Evolutionary conservation across 164 flowering plant species (phyloP).

Genomic region (Warburgia ugandensis): DNA sequence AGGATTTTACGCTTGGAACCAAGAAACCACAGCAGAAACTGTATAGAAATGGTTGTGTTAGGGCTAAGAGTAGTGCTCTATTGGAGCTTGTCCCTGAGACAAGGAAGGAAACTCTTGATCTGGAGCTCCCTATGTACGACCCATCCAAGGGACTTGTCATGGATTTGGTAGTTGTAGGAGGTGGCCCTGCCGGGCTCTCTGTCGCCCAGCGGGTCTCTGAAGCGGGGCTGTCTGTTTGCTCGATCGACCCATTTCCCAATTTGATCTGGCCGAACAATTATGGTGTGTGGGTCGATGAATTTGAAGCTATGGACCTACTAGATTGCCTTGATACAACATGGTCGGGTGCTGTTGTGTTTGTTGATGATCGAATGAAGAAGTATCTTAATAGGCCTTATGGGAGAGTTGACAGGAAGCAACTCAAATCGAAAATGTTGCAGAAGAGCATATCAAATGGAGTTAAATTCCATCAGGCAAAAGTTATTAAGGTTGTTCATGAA

Average conservation of each 20-base stretch:
- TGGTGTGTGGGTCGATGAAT: too few relatives aligned
- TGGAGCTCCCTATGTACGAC: constrained; percentile 76
- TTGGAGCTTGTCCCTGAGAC: constrained; percentile 82
- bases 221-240: constrained; percentile 84
- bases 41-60: constrained; percentile 26
- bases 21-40: constrained; percentile 23
- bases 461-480: constrained; percentile 82
- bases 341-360: constrained; percentile 76
- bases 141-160: constrained; percentile 59
- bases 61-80: constrained; percentile 48
- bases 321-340: constrained; percentile 89
- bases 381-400: constrained; percentile 71
- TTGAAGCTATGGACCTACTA: constrained; percentile 85
- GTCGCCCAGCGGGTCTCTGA: constrained; percentile 86
- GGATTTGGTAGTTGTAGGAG: constrained; percentile 74
- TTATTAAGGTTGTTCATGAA: constrained; percentile 72
- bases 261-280: constrained; percentile 88
- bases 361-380: constrained; percentile 48
- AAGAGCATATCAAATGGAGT: constrained; percentile 82
- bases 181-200: constrained; percentile 90
- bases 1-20: constrained; percentile 22
- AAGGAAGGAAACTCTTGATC: constrained; percentile 70
- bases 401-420: constrained; percentile 69
- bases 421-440: constrained; percentile 84
- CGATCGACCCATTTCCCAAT: constrained; percentile 74